Evolutionary conservation across 768 basidiomycete genomes (phyloP), one percentile per base, ranked within the genome.

Genomic region (Infundibulicybe gibba): DNA sequence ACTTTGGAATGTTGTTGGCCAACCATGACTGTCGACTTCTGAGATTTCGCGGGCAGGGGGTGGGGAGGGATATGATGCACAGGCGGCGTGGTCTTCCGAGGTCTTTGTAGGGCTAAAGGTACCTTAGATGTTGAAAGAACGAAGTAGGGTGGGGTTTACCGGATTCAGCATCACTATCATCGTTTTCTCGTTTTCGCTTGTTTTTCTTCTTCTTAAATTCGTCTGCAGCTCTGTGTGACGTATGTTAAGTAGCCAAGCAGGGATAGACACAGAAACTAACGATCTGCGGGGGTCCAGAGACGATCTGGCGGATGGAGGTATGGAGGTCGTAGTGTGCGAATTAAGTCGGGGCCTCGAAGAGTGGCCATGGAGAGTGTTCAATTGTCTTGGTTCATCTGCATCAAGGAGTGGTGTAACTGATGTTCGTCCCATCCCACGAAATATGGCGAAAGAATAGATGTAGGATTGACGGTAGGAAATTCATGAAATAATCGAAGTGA

Each of bases 151-250:
- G 33, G 39, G 49, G 52, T 61, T 44, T 63, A 80, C 81, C 79
- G 60, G 71, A 71, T 57, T 90, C 87, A 30, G 69, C 63, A 52
- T 90, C 88, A 53, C 84, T 86, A n/a, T 81, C 82, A 33, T 78
- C 81, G 8, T 75, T 70, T 33, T 88, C 87, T 47, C 85, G 78
- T 75, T 87, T 89, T 64, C 89, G 86, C n/a, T n/a, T n/a, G n/a
- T n/a, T n/a, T 69, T 87, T 89, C 71, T 86, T 88, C 67, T 80
- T 87, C 71, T 84, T 87, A 21, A 71, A 50, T 40, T 87, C 85
- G 11, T 81, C 77, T 10, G 63, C 57, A 21, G 61, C 55, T 35
- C 65, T 65, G 32, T 16, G 37, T 20, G 19, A 34, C 38, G 30
- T 45, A 40, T 40, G 49, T 39, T 53, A 34, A 49, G 41, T 50